These are phyloP conservation scores for Rhodomyrtus tomentosa DNA, from an alignment of 345 rosid species.

Conservation along the genomic window DNA sequence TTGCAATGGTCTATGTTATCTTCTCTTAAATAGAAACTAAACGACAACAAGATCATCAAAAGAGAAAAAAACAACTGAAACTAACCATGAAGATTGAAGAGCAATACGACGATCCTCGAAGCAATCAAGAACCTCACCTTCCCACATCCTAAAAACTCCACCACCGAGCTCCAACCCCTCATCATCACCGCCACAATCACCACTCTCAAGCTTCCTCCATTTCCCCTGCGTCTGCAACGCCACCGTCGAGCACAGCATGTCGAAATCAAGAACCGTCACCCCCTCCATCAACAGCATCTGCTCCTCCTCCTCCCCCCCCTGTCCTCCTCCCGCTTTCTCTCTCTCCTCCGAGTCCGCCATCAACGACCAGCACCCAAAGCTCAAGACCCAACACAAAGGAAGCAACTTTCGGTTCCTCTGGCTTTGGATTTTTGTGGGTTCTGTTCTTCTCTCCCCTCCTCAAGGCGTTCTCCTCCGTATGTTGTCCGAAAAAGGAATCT, in stretches of 20 bases:
- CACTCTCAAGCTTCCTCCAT: slow-evolving; percentile 40
- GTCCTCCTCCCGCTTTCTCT: slow-evolving; percentile 1
- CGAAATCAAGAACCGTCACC: slow-evolving; percentile 77
- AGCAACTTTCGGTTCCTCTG: background rate
- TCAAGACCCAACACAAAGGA: background rate
- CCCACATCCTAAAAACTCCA: slow-evolving; percentile 90
- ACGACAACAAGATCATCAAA: background rate
- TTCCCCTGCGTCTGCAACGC: slow-evolving; percentile 87
- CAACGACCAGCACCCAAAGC: background rate
- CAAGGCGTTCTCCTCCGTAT: background rate
- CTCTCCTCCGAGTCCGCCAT: slow-evolving; percentile 36
- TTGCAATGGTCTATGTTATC: background rate
- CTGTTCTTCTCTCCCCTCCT: background rate
- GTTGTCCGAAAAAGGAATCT: slow-evolving; percentile 6
- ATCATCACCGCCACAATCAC: slow-evolving; percentile 3
- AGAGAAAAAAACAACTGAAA: background rate
- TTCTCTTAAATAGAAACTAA: background rate
- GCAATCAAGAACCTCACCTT: slow-evolving; percentile 77
- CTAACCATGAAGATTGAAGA: slow-evolving; percentile 67
- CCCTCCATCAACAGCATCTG: slow-evolving; percentile 39
- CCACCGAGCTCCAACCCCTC: slow-evolving; percentile 46
- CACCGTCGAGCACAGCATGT: slow-evolving; percentile 79
- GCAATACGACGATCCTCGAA: slow-evolving; percentile 70
- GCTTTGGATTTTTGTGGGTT: background rate
- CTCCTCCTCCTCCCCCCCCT: slow-evolving; percentile 17